Evolutionary conservation across 75 land plant genomes (phyloP), one percentile per base, ranked within the genome.

Genomic region (Isoetes taiwanensis): DNA sequence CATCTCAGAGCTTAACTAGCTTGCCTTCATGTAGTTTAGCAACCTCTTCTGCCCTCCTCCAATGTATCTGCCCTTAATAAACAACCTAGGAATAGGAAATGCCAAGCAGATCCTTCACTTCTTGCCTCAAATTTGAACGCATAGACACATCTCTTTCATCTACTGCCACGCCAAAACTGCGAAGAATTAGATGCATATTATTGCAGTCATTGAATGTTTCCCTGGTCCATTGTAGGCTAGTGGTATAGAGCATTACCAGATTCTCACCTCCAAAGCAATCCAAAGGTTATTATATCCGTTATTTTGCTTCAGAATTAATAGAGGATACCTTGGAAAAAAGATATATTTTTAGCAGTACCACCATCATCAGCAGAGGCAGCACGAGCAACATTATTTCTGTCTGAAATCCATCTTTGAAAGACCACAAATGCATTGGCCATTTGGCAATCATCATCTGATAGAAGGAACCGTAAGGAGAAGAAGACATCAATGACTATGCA

Each of bases 131-230:
- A 24, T 72, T 81, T 4, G 68, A 65, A 54, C 87, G 79, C 97
- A 91, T 91, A 2, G 97, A 87, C 30, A 87, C 66, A 41, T 91
- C 97, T 4, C 97, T 73, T 69, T 91, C 97, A 4, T 68, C 46
- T 24, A 75, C 34, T 17, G 56, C 61, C 1, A 91, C 63, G 1
- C 56, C 62, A 46, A 78, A 64, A n/a, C 81, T 66, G 40, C 84
- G 85, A 34, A 91, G 16, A 24, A 69, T 64, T 19, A 72, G 58
- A 29, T 85, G 43, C 17, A 81, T 75, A 4, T 30, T 41, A 58
- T 84, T 84, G 70, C 97, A 91, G 30, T 91, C 97, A 63, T 91
- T 95, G 32, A 87, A 91, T 0, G 97, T 91, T 68, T 87, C 87
- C 37, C 96, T 43, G 68, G 87, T 91, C 21, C 97, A 89, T 25